Evolutionary conservation across 2,329 filamentous ascomycete species (phyloP), one percentile per base, ranked within the genome.

Genomic region (Diaporthe nobilis): DNA sequence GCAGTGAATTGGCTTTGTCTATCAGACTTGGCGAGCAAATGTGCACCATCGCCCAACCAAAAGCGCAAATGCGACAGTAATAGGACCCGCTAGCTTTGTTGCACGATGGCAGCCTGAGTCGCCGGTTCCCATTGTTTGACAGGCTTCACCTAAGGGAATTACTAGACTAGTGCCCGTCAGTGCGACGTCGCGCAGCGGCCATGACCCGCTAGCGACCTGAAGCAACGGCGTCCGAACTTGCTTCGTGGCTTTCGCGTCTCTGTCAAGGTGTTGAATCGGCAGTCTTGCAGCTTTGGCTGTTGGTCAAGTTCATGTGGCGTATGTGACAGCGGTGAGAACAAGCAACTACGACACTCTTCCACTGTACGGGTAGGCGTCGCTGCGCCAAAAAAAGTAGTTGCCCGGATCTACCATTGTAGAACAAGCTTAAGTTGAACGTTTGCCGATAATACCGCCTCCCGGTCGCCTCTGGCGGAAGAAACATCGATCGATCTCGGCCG

Each of bases 101-200:
- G 37, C 61, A 63, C 71, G 25, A 42, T 42, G 47, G 39, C 47
- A 73, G 34, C 47, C 42, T 61, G 42, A 31, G 25, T 55, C 37
- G 71, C 53, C 49, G 12, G 34, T 34, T 28, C 22, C 28, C 34
- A 53, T 51, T 68, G 39, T 57, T 68, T 42, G 60, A 47, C 70
- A 28, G 39, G 49, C 61, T 34, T 39, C 39, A 25, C 31, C 31
- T 60, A 22, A 42, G 20, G 34, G 44, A 51, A 31, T 49, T 44
- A 34, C 39, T 34, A 47, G 61, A 22, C 60, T 65, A 51, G 73
- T 34, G 65, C 65, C 47, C 47, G 31, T 63, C 31, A 47, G 37
- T 44, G 28, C 34, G 42, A 65, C 60, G 63, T 70, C 60, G 61
- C 31, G 74, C 61, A 70, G 71, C 71, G 51, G 51, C 53, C 53